Conservation (phyloP, 2,329 filamentous ascomycete species). For the Xylariaceae sp. region DNA sequence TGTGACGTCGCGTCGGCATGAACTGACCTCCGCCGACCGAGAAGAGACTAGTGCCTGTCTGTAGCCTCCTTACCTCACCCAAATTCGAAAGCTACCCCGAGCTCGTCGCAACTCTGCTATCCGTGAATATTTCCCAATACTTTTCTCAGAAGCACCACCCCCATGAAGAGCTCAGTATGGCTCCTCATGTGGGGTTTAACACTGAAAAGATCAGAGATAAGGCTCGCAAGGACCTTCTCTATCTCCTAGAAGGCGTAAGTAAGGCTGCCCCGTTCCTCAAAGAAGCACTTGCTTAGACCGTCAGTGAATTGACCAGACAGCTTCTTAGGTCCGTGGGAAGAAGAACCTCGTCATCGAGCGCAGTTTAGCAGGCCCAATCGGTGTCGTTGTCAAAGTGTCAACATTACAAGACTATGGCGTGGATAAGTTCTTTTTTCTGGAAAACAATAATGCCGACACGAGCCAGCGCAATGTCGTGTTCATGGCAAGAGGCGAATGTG, state of each 20-base stretch:
- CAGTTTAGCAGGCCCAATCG: slow-evolving; percentile 84
- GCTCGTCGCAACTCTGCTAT: slow-evolving; percentile 3
- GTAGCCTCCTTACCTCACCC: slow-evolving; percentile 3
- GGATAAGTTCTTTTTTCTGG: slow-evolving; percentile 94
- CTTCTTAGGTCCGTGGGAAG: slow-evolving; percentile 87
- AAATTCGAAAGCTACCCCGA: slow-evolving; percentile 10
- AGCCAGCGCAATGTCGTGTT: slow-evolving; percentile 96
- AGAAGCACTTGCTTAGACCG: slow-evolving; percentile 10
- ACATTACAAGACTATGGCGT: slow-evolving; percentile 96
- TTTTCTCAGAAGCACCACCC: slow-evolving; percentile 29
- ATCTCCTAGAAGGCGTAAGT: slow-evolving; percentile 93
- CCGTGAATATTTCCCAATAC: slow-evolving; percentile 11
- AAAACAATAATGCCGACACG: slow-evolving; percentile 93
- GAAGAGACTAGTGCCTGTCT: slow-evolving; percentile 3
- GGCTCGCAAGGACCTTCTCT: slow-evolving; percentile 85
- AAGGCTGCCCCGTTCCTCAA: slow-evolving; percentile 30
- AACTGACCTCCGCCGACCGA: slow-evolving; percentile 1
- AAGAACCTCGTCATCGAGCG: slow-evolving; percentile 97
- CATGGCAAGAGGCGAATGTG: slow-evolving; percentile 86
- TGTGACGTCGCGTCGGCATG: slow-evolving; percentile 20
- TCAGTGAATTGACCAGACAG: slow-evolving; percentile 20
- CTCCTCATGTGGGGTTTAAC: slow-evolving; percentile 71
- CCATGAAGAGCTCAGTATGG: slow-evolving; percentile 64
- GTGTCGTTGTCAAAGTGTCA: slow-evolving; percentile 91
- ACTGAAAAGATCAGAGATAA: slow-evolving; percentile 77